Conservation (phyloP, 1,139 yeast species). For the Groenewaldozyma sp. region DNA sequence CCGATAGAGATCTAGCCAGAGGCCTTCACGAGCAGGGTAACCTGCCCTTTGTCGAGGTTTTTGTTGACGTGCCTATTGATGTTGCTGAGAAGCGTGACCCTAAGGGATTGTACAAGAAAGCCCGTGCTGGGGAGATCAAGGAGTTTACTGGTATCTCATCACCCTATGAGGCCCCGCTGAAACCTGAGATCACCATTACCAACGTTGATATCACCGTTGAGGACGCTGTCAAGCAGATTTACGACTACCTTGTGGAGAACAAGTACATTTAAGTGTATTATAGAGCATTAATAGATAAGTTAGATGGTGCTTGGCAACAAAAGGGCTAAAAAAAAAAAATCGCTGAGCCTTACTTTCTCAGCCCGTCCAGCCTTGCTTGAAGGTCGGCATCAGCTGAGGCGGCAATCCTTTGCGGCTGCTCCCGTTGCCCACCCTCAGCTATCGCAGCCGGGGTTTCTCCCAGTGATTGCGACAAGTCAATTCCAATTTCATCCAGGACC, state of each 20-base stretch:
- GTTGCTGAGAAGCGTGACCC: constrained; percentile 97
- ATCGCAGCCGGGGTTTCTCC: constrained; percentile 55
- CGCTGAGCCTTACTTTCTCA: constrained; percentile 40
- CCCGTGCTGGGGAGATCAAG: constrained; percentile 87
- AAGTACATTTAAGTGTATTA: constrained; percentile 3
- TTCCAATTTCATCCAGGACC: constrained; percentile 93
- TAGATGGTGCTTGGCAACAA: not conserved
- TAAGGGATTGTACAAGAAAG: constrained; percentile 91
- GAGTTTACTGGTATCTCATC: constrained; percentile 95
- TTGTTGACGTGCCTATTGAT: constrained; percentile 82
- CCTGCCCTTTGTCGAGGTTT: constrained; percentile 82
- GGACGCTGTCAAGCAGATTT: constrained; percentile 67
- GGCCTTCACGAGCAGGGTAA: constrained; percentile 66
- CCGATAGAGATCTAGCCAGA: constrained; percentile 79
- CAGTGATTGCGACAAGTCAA: constrained; percentile 61
- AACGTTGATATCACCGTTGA: constrained; percentile 67
- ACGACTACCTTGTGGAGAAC: constrained; percentile 54
- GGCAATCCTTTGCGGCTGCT: constrained; percentile 25
- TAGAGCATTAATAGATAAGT: not conserved
- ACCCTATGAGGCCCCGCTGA: constrained; percentile 87
- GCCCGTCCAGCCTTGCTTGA: constrained; percentile 79
- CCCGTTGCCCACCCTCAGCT: constrained; percentile 21
- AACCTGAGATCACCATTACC: constrained; percentile 72
- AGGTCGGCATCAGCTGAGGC: constrained; percentile 59
- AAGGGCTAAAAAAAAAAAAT: not conserved